Base-by-base conservation (phyloP, 2,329 filamentous ascomycete genomes). In the Dryadomyces quercus-mongolicae region DNA sequence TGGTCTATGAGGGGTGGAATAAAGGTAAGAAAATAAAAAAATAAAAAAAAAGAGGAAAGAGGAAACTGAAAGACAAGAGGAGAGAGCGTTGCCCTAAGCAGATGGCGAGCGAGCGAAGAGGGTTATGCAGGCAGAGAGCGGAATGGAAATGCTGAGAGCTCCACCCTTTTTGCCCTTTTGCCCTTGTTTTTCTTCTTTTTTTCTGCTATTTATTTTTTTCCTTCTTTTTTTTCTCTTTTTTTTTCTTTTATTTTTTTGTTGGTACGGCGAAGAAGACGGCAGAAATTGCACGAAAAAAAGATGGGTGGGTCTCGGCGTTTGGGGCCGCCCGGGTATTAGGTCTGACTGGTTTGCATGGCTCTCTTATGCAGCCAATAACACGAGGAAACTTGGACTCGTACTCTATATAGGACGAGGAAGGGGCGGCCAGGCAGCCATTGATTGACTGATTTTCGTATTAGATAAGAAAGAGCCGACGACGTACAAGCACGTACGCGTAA, bases 1-100 rank as follows among this genome's bases (percentile, higher is more conserved):
- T 71, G 70, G 64, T 62, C 13, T 15, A 21, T 52, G 54, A 51
- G 36, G 36, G 36, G 36, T 13, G 36, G 36, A 40, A 16, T 16
- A 40, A 12, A 40, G 36, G 8, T 16, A 40, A 9, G 25, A 40
- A 40, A 40, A 9, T 4, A 40, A 40, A 12, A 16, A 40, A 40
- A 3, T 16, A 40, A 16, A 40, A 40, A 16, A 40, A 40, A 9
- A 40, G 15, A 38, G 13, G 13, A 40, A 40, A 4, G 36, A 40
- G 36, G 10, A 16, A 13, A 40, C 36, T 4, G 10, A 16, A 40
- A 16, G 36, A 31, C 25, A 31, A 31, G 25, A 31, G n/a, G n/a
- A 31, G 25, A 31, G 25, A 31, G 25, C 25, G 25, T 31, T 31
- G 25, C 25, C 25, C 25, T 31, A 31, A 31, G 25, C 25, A 31